A percentile compares a stretch with the other conserved stretches of the same genome.
These are phyloP conservation scores for Tolypocladium pustulatum DNA, from an alignment of 2,329 filamentous ascomycete genomes.

Conservation along the genomic window DNA sequence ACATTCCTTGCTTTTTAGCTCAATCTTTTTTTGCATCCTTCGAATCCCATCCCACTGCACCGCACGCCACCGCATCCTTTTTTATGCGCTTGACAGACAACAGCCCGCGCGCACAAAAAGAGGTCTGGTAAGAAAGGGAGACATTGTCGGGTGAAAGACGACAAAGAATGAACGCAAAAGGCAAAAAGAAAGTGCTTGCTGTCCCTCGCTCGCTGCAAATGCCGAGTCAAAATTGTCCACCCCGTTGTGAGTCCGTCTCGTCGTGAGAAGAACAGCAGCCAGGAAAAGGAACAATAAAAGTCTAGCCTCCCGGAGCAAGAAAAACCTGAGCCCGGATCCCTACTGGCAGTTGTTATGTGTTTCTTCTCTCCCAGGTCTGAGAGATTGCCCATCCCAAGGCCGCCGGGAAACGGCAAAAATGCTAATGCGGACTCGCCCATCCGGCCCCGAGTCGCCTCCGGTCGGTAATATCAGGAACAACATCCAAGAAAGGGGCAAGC, in stretches of 20 bases:
- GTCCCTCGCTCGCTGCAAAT: slow-evolving; percentile 1
- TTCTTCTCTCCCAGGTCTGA: neutral
- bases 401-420: neutral
- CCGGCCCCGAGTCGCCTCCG: neutral
- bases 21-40: neutral
- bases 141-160: neutral
- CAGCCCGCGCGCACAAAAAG: neutral
- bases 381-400: neutral
- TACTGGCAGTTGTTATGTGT: neutral
- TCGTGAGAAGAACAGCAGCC: neutral
- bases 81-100: neutral
- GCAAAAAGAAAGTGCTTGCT: neutral
- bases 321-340: neutral
- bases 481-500: neutral
- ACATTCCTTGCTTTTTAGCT: neutral
- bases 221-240: neutral
- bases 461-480: neutral
- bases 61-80: neutral
- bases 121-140: neutral
- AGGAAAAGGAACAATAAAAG: neutral
- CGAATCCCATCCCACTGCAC: neutral
- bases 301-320: neutral
- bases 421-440: neutral
- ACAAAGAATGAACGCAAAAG: neutral
- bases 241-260: neutral